Base-by-base conservation (phyloP, 441 rosid genomes). In the Manihot esculenta region DNA sequence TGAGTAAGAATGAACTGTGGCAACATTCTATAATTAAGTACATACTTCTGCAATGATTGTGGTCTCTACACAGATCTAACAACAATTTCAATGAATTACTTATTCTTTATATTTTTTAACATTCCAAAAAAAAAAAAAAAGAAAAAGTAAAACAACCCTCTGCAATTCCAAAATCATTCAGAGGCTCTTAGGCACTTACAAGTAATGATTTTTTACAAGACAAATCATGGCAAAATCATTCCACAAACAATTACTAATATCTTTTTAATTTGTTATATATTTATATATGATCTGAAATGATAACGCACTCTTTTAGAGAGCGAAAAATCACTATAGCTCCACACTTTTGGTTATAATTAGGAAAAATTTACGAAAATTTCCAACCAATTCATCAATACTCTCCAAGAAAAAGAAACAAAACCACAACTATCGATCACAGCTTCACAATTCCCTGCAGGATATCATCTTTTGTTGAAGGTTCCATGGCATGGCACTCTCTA, bases 401-500 rank as follows among this genome's bases (percentile, higher is more conserved):
- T 42, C 33, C 21, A 10, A 24, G 56, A 10, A 53, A 53, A 53
- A 7, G 18, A 18, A 50, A 0, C 14, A 44, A 10, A 44, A 44
- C 0, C 10, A 10, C 14, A 26, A 58, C 35, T 27, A 48, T 33
- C 23, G 7, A 48, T 62, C 24, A 54, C 20, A 14, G 14, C 17
- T 69, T 62, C 49, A 71, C 59, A 27, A 30, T 26, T 66, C 20
- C 51, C 21, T 66, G 54, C 60, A 71, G 41, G 17, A 48, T 54
- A 42, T 74, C 83, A 41, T 77, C 79, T 58, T 74, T 54, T 54
- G 68, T 69, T 14, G 87, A 78, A 69, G 93, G 82, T 70, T 89
- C 98, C 95, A 93, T 86, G 66, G 98, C 90, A 77, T 93, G 98
- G 62, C 95, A 93, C 67, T 84, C 84, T 74, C 85, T 78, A 72